phyloP scores from a whole-genome alignment of 2,329 filamentous ascomycete species.

The Aschersonia sp. region DNA sequence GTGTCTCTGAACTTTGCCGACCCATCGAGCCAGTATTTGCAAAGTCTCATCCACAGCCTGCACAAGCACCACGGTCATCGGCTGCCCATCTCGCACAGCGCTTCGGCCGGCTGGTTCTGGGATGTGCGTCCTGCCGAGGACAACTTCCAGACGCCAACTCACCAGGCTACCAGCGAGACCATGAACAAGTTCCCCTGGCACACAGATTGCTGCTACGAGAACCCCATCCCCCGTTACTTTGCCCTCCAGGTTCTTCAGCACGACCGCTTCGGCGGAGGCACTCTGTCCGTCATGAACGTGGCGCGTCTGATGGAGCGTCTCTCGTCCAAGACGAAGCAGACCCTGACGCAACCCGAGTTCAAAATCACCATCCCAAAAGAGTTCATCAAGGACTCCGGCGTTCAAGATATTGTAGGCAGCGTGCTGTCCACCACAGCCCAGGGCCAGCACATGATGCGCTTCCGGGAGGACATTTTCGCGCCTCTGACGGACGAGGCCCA shows the following conservation, averaged over 20 bases:
- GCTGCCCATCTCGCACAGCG: constrained; percentile 25
- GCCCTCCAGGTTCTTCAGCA: constrained; percentile 25
- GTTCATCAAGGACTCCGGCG: constrained; percentile 15
- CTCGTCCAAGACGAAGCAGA: constrained; percentile 7
- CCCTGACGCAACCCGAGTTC: constrained; percentile 14
- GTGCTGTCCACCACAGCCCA: constrained; percentile 6
- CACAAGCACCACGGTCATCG: constrained; percentile 17
- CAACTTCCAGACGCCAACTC: constrained; percentile 13
- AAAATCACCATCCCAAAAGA: constrained; percentile 17
- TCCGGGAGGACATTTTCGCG: constrained; percentile 16
- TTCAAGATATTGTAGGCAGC: constrained; percentile 9
- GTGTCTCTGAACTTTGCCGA: constrained; percentile 18
- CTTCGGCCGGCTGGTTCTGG: constrained; percentile 27
- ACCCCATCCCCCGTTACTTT: constrained; percentile 20
- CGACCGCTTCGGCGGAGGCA: constrained; percentile 24
- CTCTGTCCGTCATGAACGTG: constrained; percentile 22
- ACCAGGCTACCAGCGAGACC: constrained; percentile 25
- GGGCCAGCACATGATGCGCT: constrained; percentile 11
- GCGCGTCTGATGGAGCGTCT: constrained; percentile 12
- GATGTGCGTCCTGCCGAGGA: constrained; percentile 19
- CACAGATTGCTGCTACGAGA: constrained; percentile 28
- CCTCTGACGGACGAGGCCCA: constrained; percentile 11
- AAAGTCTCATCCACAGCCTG: constrained; percentile 16
- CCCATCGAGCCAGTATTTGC: constrained; percentile 17
- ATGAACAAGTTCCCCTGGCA: constrained; percentile 28